A percentile compares a stretch with the other conserved stretches of the same genome.
These are phyloP conservation scores for Atkinsonella texensis DNA, from an alignment of 2,329 filamentous ascomycete genomes.

Conservation along the genomic window DNA sequence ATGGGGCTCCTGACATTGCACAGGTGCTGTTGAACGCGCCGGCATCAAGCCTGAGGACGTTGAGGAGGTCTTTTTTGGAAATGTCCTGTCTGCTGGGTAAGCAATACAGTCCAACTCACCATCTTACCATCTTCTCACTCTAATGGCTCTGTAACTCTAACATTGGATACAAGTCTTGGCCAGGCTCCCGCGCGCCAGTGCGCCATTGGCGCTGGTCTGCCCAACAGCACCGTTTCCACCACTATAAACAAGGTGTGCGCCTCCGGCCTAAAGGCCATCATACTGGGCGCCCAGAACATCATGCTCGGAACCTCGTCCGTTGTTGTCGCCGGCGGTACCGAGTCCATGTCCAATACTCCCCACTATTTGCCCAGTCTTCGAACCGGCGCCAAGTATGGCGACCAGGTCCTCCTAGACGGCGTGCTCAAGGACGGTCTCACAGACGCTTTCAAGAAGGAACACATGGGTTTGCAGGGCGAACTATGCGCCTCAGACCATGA, in stretches of 20 bases:
- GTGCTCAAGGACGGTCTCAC: slow-evolving; percentile 90
- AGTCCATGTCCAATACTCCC: slow-evolving; percentile 97
- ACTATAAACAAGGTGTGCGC: slow-evolving; percentile 99
- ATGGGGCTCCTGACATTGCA: slow-evolving; percentile 1
- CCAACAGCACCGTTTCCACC: slow-evolving; percentile 69
- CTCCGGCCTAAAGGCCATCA: slow-evolving; percentile 85
- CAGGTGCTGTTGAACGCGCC: slow-evolving; percentile 71
- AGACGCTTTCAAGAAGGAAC: slow-evolving; percentile 89
- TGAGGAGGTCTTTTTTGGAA: slow-evolving; percentile 95
- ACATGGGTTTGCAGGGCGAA: slow-evolving; percentile 91
- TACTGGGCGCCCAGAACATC: slow-evolving; percentile 92
- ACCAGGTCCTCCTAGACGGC: slow-evolving; percentile 80
- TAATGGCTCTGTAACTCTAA: neutral
- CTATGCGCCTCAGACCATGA: slow-evolving; percentile 78
- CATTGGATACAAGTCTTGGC: slow-evolving; percentile 51
- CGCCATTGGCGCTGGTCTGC: slow-evolving; percentile 77
- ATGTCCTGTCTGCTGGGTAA: slow-evolving; percentile 93
- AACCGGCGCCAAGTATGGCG: slow-evolving; percentile 83
- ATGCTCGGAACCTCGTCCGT: slow-evolving; percentile 90
- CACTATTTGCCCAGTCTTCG: slow-evolving; percentile 89
- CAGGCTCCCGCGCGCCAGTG: slow-evolving; percentile 95
- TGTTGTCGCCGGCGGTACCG: slow-evolving; percentile 85
- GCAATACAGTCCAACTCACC: slow-evolving; percentile 12
- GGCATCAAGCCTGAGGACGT: slow-evolving; percentile 83
- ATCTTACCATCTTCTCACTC: no score